Conservation (phyloP, 306 rosid genomes). For the Prunus campanulata region DNA sequence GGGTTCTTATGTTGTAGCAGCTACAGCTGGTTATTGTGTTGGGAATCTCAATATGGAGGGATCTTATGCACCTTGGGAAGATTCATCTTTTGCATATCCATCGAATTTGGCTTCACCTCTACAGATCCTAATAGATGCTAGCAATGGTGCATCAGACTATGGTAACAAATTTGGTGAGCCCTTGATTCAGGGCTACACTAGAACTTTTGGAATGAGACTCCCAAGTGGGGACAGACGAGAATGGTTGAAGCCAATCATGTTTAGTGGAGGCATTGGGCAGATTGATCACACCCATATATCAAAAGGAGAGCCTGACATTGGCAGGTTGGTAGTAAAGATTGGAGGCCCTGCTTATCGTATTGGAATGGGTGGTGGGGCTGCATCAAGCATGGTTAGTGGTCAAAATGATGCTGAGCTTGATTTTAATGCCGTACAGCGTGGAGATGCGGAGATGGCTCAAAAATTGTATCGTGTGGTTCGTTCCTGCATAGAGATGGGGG, state of each 20-base stretch:
- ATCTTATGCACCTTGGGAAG: constrained; percentile 89
- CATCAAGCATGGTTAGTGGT: constrained; percentile 96
- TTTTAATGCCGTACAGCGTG: constrained; percentile 95
- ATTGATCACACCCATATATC: constrained; percentile 76
- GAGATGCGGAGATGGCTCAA: constrained; percentile 98
- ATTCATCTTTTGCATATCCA: constrained; percentile 72
- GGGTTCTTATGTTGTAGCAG: constrained; percentile 85
- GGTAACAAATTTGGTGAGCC: constrained; percentile 99
- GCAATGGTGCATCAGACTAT: constrained; percentile 92
- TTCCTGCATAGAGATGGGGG: constrained; percentile 91
- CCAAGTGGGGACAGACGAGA: constrained; percentile 92
- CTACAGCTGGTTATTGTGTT: constrained; percentile 95
- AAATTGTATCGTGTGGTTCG: constrained; percentile 91
- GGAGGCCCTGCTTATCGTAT: constrained; percentile 98
- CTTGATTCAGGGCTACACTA: constrained; percentile 89
- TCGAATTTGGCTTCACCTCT: constrained; percentile 84
- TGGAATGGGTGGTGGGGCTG: constrained; percentile 98
- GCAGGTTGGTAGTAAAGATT: constrained; percentile 86
- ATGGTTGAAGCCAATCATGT: constrained; percentile 98
- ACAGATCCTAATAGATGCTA: constrained; percentile 81
- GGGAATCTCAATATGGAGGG: constrained; percentile 79
- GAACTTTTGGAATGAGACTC: constrained; percentile 93
- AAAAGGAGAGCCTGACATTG: constrained; percentile 83
- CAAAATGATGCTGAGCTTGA: constrained; percentile 92
- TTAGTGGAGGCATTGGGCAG: constrained; percentile 90